Evolutionary conservation across 257 asterid genomes (phyloP).

Genomic region (Solanum ossicruentum): DNA sequence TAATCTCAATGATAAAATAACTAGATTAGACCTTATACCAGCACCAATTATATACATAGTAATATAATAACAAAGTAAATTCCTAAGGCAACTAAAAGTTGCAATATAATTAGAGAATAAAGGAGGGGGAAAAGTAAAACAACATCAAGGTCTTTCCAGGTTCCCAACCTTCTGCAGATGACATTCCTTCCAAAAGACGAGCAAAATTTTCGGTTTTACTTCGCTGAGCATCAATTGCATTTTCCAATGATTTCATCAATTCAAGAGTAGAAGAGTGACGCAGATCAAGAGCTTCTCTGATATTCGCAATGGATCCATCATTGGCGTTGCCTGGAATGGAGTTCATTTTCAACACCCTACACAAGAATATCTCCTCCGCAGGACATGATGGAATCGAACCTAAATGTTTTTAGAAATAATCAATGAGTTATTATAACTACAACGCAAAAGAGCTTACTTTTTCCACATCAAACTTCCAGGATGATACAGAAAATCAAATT

Average conservation of each 20-base stretch:
- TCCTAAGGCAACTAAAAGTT: background rate
- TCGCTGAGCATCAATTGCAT: constrained; percentile 54
- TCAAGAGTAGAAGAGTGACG: constrained; percentile 63
- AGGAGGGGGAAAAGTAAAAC: background rate
- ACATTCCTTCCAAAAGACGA: constrained; percentile 34
- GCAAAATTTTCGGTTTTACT: constrained; percentile 47
- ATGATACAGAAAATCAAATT: background rate
- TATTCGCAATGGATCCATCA: constrained; percentile 30
- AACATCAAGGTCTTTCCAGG: constrained; percentile 7
- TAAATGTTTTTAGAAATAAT: constrained; percentile 2
- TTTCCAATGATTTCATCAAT: constrained; percentile 62
- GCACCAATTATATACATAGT: background rate
- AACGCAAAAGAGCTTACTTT: background rate
- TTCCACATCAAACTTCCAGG: background rate
- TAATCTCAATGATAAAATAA: background rate
- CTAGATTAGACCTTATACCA: background rate
- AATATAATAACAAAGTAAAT: background rate
- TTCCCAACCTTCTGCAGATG: constrained; percentile 65
- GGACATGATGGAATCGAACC: constrained; percentile 78
- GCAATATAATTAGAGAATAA: background rate
- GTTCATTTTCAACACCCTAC: constrained; percentile 54
- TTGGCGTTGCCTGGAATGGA: constrained; percentile 19
- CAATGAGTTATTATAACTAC: background rate
- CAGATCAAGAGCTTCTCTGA: constrained; percentile 47
- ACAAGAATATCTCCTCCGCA: constrained; percentile 74